Evolutionary conservation across 169 alveolate species (phyloP), one percentile per base, ranked within the genome.

Genomic region (Eimeria praecox): DNA sequence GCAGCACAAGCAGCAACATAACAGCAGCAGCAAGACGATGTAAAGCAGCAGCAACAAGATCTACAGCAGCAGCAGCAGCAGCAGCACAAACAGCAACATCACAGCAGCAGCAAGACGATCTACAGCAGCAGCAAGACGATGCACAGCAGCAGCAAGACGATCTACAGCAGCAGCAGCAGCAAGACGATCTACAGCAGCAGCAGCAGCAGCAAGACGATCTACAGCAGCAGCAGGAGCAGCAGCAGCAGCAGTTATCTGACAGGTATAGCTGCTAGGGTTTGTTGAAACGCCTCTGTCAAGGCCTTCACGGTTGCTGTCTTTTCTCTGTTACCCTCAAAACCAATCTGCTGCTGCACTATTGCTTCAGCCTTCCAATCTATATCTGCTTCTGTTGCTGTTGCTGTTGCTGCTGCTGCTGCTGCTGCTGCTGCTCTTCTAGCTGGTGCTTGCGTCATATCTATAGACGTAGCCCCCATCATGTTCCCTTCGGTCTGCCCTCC

Each of bases 401-500:
- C 66, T 10, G 35, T 69, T 27, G 64, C 52, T 38, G 77, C 92
- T 27, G 64, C 52, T 38, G 77, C 92, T 56, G 78, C 54, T 46
- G 56, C 27, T 69, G 94, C 40, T 59, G 92, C 92, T 46, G 94
- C 69, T n/a, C 56, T 62, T 44, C 56, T 14, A 8, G 49, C 30
- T 42, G 62, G 30, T 22, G 94, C 78, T 42, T 12, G 62, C 10
- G 92, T 86, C 80, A 86, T 86, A 54, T 86, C 92, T 35, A 52
- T 33, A 33, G 69, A 56, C 3, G 78, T 62, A 10, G 78, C 92
- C 18, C 71, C 92, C 44, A 62, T 86, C 40, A 62, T 24, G 56
- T 86, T 62, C 52, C 91, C 91, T 33, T 35, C 92, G 12, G 92
- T 75, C 54, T 33, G 52, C 78, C 80, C 92, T 30, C 80, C 92